Conservation (phyloP, 176 grass and related monocot genomes). For the Carex parvula region DNA sequence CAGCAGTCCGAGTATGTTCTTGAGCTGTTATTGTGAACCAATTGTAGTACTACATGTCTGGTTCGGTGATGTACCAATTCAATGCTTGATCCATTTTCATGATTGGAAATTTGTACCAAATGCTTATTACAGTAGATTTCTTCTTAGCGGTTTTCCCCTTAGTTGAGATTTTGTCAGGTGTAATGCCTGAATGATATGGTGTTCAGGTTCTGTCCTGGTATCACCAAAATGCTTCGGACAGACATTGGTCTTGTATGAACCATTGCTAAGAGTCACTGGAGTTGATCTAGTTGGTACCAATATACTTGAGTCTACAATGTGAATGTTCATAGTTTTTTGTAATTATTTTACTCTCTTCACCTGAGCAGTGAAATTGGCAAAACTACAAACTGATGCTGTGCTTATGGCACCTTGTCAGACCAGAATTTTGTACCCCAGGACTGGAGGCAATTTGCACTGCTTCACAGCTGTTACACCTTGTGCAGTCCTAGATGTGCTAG, state of each 20-base stretch:
- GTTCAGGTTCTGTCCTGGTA: not conserved
- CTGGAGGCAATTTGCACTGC: constrained; percentile 82
- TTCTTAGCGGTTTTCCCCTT: not conserved
- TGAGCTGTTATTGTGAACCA: constrained; percentile 5
- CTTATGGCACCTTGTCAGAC: constrained; percentile 44
- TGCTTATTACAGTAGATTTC: not conserved
- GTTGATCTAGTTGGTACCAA: not conserved
- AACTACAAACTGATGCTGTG: constrained; percentile 64
- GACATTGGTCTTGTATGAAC: not conserved
- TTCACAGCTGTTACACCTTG: constrained; percentile 78
- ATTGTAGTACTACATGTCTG: not conserved
- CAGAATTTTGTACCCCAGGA: constrained; percentile 64
- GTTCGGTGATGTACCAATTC: not conserved
- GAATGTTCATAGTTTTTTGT: not conserved
- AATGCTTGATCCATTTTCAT: not conserved
- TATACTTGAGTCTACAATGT: constrained; percentile 11
- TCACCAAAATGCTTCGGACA: not conserved
- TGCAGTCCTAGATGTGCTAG: constrained; percentile 78
- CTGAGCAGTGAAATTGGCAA: constrained; percentile 55
- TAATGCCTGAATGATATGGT: not conserved
- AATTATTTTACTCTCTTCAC: not conserved
- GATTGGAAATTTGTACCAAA: not conserved
- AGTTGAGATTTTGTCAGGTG: not conserved
- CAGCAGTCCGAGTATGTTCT: constrained; percentile 26
- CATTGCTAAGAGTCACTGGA: not conserved